Conservation (phyloP, 2,329 filamentous ascomycete genomes). For the Lithohypha guttulata region DNA sequence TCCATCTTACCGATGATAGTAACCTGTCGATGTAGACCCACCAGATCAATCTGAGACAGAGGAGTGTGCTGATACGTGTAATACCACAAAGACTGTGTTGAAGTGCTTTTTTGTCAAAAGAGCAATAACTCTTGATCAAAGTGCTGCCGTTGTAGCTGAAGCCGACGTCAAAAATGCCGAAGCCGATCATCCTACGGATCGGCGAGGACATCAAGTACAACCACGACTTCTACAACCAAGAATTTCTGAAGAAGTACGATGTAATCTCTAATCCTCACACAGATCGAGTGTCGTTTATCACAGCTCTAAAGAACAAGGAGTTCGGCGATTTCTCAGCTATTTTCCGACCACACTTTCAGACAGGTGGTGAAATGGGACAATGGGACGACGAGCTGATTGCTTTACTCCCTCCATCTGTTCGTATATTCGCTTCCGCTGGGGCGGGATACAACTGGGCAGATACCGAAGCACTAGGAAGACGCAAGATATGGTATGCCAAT, state of each 20-base stretch:
- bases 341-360: slow-evolving; percentile 51
- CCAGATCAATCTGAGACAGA: no score
- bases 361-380: slow-evolving; percentile 54
- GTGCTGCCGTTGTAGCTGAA: no score
- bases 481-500: slow-evolving; percentile 36
- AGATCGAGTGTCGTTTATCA: background rate
- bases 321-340: background rate
- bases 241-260: background rate
- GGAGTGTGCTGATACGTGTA: no score
- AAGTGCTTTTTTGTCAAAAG: no score
- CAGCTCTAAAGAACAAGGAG: background rate
- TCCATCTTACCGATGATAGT: no score
- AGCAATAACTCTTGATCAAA: no score
- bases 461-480: slow-evolving; percentile 36
- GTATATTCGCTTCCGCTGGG: slow-evolving; percentile 54
- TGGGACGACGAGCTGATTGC: slow-evolving; percentile 52
- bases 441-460: background rate
- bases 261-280: slow-evolving; percentile 32
- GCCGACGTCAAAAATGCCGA: slow-evolving; percentile 4
- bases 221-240: slow-evolving; percentile 30
- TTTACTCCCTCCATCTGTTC: slow-evolving; percentile 45
- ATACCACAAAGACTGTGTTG: no score
- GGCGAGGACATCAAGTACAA: slow-evolving; percentile 42
- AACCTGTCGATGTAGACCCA: no score
- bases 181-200: slow-evolving; percentile 34